phyloP scores from a whole-genome alignment of 176 grass and related monocot genomes.

The Raddia guianensis region DNA sequence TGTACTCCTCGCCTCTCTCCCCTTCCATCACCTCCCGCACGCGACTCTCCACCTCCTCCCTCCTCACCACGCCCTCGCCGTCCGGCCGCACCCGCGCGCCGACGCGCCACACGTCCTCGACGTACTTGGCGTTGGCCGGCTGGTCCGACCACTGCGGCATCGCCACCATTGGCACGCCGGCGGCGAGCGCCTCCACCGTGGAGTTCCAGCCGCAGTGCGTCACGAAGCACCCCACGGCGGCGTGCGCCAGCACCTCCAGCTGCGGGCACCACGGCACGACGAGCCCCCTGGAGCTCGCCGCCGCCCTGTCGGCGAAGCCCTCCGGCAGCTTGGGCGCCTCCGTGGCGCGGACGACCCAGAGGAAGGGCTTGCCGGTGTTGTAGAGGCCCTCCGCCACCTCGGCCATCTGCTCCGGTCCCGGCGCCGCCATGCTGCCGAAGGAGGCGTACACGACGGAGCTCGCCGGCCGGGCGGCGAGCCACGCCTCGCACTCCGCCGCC shows the following conservation, averaged over 20 bases:
- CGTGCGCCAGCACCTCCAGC: slow-evolving; percentile 64
- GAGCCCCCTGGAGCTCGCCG: slow-evolving; percentile 12
- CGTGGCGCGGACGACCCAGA: slow-evolving; percentile 54
- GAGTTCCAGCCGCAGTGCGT: slow-evolving; percentile 88
- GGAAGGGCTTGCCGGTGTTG: slow-evolving; percentile 35
- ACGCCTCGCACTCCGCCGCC: neutral
- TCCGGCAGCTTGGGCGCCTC: slow-evolving; percentile 36
- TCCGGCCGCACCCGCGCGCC: slow-evolving; percentile 43
- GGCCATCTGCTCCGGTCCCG: slow-evolving; percentile 33
- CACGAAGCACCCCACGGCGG: slow-evolving; percentile 62
- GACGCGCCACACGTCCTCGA: slow-evolving; percentile 61
- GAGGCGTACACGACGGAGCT: slow-evolving; percentile 57
- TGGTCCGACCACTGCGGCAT: slow-evolving; percentile 73
- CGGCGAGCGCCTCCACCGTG: slow-evolving; percentile 30
- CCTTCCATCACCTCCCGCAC: slow-evolving; percentile 39
- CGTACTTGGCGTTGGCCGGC: slow-evolving; percentile 62
- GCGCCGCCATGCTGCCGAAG: slow-evolving; percentile 50
- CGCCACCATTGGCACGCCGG: slow-evolving; percentile 42
- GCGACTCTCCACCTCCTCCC: slow-evolving; percentile 34
- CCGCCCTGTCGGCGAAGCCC: slow-evolving; percentile 22
- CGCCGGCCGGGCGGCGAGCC: slow-evolving; percentile 38
- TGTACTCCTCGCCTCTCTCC: neutral
- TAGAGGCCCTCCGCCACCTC: slow-evolving; percentile 51
- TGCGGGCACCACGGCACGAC: slow-evolving; percentile 60
- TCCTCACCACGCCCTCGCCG: neutral